A percentile compares a stretch with the other conserved stretches of the same genome.
Conservation (phyloP, 441 rosid species). For the Euphorbia neoarborescens region DNA sequence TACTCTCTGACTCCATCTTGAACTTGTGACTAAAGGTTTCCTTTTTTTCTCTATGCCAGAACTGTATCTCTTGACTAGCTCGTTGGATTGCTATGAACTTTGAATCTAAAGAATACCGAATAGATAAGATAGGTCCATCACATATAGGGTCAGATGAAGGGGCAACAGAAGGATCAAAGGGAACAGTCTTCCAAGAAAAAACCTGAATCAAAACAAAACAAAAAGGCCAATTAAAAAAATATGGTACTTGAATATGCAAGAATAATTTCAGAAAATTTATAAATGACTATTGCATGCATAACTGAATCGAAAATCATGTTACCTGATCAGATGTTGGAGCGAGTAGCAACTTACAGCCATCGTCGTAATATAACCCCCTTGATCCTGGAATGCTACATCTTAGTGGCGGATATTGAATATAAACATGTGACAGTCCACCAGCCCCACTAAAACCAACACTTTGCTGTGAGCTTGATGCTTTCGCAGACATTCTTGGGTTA, state of each 20-base stretch:
- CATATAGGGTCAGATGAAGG: constrained; percentile 64
- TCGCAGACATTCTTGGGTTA: constrained; percentile 40
- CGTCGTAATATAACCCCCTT: constrained; percentile 75
- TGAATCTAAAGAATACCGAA: constrained; percentile 76
- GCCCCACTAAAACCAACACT: constrained; percentile 48
- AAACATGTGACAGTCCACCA: constrained; percentile 80
- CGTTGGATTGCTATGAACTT: constrained; percentile 76
- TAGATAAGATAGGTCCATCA: constrained; percentile 69
- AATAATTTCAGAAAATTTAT: constrained; percentile 14
- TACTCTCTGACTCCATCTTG: constrained; percentile 68
- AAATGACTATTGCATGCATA: constrained; percentile 4
- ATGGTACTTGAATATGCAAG: neutral
- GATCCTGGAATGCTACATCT: constrained; percentile 59
- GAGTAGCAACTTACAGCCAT: constrained; percentile 67
- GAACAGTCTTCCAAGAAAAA: constrained; percentile 70
- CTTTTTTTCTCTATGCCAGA: constrained; percentile 66
- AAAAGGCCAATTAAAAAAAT: neutral
- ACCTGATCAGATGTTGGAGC: constrained; percentile 64
- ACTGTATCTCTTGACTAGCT: constrained; percentile 59
- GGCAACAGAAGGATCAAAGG: constrained; percentile 50
- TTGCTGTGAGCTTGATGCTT: constrained; percentile 60
- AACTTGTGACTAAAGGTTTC: constrained; percentile 52
- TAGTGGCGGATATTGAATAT: constrained; percentile 62
- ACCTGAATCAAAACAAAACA: constrained; percentile 34
- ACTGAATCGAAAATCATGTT: constrained; percentile 20